phyloP scores from a whole-genome alignment of 1,139 yeast species.

The Meyerozyma sp. region DNA sequence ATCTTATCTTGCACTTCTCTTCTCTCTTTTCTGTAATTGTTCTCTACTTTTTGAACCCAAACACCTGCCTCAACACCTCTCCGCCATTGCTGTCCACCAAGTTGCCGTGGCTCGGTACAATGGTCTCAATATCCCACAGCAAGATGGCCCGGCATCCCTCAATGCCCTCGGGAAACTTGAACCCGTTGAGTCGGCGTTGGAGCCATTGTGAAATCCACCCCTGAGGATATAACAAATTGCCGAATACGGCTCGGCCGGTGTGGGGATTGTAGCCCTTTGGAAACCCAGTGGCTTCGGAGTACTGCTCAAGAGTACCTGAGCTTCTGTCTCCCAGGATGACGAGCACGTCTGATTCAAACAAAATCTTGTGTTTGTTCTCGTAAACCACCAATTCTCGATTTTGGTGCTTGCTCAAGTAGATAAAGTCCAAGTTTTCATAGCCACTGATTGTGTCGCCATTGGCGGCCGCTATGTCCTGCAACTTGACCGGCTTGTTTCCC shows the following conservation, averaged over 20 bases:
- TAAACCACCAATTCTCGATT: slow-evolving; percentile 53
- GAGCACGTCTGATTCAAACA: slow-evolving; percentile 54
- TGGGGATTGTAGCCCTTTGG: slow-evolving; percentile 28
- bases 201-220: slow-evolving; percentile 28
- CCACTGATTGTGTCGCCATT: slow-evolving; percentile 8
- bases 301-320: slow-evolving; percentile 21
- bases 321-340: slow-evolving; percentile 33
- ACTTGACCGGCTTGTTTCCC: slow-evolving; percentile 19
- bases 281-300: slow-evolving; percentile 41
- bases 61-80: background rate
- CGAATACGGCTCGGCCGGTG: slow-evolving; percentile 32
- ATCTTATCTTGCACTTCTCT: no score
- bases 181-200: slow-evolving; percentile 20
- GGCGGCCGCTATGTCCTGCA: background rate
- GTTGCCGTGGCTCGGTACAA: slow-evolving; percentile 58
- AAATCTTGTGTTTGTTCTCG: slow-evolving; percentile 39
- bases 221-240: slow-evolving; percentile 34
- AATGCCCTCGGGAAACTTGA: slow-evolving; percentile 6
- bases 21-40: no score
- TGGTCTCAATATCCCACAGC: slow-evolving; percentile 43
- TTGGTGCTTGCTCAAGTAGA: slow-evolving; percentile 49
- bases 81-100: slow-evolving; percentile 33
- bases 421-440: slow-evolving; percentile 43
- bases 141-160: slow-evolving; percentile 30
- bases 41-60: background rate